Evolutionary conservation across 2,329 filamentous ascomycete genomes (phyloP).

Genomic region (Apiospora hydei): DNA sequence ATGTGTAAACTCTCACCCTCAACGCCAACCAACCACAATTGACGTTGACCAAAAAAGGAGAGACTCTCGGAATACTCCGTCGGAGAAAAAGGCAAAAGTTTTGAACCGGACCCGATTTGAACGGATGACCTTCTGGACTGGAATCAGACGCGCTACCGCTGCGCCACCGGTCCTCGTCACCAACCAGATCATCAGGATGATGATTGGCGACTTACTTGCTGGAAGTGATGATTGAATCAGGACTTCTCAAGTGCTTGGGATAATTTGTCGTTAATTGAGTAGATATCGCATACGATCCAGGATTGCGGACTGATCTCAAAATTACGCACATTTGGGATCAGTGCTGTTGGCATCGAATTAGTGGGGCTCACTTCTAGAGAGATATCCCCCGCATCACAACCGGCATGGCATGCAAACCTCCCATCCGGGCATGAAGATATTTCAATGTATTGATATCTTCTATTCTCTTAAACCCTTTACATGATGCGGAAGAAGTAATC

Average conservation of each 20-base stretch:
- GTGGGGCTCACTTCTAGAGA: too few species aligned
- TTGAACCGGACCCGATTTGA: conserved; percentile 25
- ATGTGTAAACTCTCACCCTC: too few species aligned
- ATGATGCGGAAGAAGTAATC: too few species aligned
- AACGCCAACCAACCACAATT: neutral
- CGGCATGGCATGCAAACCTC: too few species aligned
- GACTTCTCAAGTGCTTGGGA: neutral
- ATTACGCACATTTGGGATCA: too few species aligned
- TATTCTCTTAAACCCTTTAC: too few species aligned
- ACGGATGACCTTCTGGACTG: conserved; percentile 25
- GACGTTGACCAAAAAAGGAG: too few species aligned
- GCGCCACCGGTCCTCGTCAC: conserved; percentile 22
- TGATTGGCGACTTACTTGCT: conserved; percentile 6
- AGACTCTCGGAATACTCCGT: neutral
- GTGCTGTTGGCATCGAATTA: too few species aligned
- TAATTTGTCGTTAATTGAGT: neutral
- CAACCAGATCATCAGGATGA: neutral
- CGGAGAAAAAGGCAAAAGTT: neutral
- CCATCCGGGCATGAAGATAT: too few species aligned
- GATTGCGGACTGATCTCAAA: neutral
- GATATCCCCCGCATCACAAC: too few species aligned
- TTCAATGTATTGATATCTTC: too few species aligned
- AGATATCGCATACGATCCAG: rapidly evolving
- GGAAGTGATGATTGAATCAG: conserved; percentile 1
- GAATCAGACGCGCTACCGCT: conserved; percentile 25